phyloP scores from a whole-genome alignment of 208 protist species.

The Trichomonas tenax region DNA sequence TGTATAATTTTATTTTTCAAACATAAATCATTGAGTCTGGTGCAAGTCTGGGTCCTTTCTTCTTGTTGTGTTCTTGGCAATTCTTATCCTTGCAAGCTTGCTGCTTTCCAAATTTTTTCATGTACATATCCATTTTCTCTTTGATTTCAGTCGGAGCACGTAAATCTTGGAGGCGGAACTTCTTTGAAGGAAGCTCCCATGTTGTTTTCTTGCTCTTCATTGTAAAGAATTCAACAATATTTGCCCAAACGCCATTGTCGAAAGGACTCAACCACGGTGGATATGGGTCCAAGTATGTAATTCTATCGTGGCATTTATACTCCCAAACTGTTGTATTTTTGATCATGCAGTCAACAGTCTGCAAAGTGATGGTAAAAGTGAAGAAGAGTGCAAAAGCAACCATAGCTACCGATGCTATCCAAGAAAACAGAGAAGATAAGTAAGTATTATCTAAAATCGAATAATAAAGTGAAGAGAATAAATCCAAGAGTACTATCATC shows the following conservation, averaged over 20 bases:
- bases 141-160: not conserved
- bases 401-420: not conserved
- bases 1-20: too few species aligned
- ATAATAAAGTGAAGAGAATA: not conserved
- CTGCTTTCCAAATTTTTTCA: not conserved
- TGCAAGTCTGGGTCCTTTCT: too few species aligned
- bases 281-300: not conserved
- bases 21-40: too few species aligned
- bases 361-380: not conserved
- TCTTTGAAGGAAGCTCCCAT: not conserved
- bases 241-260: not conserved
- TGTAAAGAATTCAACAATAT: not conserved
- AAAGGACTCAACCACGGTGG: not conserved
- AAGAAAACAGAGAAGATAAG: not conserved
- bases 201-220: not conserved
- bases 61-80: too few species aligned
- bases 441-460: not conserved
- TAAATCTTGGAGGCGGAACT: not conserved
- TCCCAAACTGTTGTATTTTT: not conserved
- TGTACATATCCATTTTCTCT: not conserved
- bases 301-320: not conserved
- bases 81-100: too few species aligned
- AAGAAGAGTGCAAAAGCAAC: not conserved
- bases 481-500: not conserved
- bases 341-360: not conserved